Conservation (phyloP, 768 basidiomycete species). For the Termitomyces sp. region DNA sequence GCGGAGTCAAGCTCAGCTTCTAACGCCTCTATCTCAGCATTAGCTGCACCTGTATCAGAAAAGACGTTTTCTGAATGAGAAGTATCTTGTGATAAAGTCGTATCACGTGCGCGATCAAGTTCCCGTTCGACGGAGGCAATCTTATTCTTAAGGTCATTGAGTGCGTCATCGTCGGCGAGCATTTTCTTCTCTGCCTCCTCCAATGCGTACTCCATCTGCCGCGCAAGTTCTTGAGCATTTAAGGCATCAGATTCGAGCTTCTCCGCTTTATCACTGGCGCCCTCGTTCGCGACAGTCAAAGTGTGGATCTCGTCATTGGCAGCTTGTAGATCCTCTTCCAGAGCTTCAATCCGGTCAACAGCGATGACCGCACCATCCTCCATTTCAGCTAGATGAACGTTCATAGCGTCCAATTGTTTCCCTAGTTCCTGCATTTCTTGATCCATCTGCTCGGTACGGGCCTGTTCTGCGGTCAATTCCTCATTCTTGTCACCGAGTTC, state of each 20-base stretch:
- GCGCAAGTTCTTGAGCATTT: constrained; percentile 47
- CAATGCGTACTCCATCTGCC: constrained; percentile 72
- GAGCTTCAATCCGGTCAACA: constrained; percentile 44
- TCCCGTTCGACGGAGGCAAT: constrained; percentile 55
- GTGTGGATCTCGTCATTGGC: constrained; percentile 40
- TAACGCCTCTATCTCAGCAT: constrained; percentile 57
- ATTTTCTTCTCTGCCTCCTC: constrained; percentile 72
- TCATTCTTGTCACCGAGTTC: constrained; percentile 32
- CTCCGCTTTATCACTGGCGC: constrained; percentile 42
- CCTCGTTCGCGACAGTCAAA: constrained; percentile 38
- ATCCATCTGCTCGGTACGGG: constrained; percentile 23
- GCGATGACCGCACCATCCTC: constrained; percentile 53
- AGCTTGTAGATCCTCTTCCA: constrained; percentile 49
- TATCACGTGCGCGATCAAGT: constrained; percentile 35
- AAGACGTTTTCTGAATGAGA: constrained; percentile 18
- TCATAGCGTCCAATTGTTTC: constrained; percentile 41
- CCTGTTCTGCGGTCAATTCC: constrained; percentile 28
- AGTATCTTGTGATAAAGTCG: constrained; percentile 23
- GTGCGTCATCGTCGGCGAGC: constrained; percentile 48
- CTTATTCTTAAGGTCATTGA: constrained; percentile 45
- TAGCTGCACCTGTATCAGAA: constrained; percentile 28
- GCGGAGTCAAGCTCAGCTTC: constrained; percentile 77
- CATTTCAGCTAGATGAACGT: constrained; percentile 49
- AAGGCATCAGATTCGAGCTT: constrained; percentile 47
- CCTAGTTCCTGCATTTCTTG: constrained; percentile 32